Base-by-base conservation (phyloP, 345 rosid genomes). In the Salix udensis region DNA sequence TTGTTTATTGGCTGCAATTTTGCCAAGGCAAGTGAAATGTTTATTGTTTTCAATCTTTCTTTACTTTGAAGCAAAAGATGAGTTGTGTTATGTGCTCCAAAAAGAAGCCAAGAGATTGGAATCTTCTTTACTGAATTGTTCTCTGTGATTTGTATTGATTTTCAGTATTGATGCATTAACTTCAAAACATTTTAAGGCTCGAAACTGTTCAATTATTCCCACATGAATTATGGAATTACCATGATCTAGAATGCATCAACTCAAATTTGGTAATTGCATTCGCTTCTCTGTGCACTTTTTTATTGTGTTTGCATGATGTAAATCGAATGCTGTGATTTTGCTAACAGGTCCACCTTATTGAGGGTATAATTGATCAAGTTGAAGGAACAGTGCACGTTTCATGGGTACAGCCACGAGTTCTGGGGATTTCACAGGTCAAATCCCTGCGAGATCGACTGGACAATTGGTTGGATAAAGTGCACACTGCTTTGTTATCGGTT, bases 371-470 rank as follows among this genome's bases (percentile, higher is more conserved):
- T 26, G 98, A 96, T 86, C 97, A 96, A 91, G 99, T 96, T 50
- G 91, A 92, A 77, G 97, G 97, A 75, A 91, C 92, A 6, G 93
- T 96, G 19, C 85, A 96, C 1, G 90, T 96, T 21, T 94, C 99
- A 4, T 96, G 99, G 99, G 99, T 95, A 67, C 99, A 96, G 82
- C 99, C 99, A 1, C 88, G 99, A 84, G 99, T 96, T 78, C 76
- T 96, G 88, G 99, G 97, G 72, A 96, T 91, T 65, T 85, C 92
- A 36, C 99, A 96, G 87, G 87, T 96, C 87, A 90, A 84, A 82
- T 89, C 97, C 42, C 87, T 96, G 88, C 87, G 91, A 39, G 97
- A 92, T 74, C 97, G 93, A 60, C 81, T 96, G 79, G 92, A 96
- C 79, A 82, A 26, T 73, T 96, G 99, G 98, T 76, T 90, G 75